These are phyloP conservation scores for Spizellomyces punctatus DNA, from an alignment of 192 early-diverging fungal genomes.

Conservation along the genomic window DNA sequence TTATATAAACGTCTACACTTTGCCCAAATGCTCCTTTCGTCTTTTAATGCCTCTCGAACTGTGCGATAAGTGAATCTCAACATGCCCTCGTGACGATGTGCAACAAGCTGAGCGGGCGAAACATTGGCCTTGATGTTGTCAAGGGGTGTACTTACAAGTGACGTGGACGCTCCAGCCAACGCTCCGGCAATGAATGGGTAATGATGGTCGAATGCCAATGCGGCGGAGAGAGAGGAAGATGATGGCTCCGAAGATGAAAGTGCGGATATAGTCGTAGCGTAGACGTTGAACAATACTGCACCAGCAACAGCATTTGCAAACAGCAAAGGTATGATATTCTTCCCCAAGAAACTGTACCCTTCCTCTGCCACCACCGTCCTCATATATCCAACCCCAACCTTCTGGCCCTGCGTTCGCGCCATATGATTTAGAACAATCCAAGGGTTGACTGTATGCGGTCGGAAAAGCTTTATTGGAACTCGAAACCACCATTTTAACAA, in stretches of 20 bases:
- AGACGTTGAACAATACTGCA: constrained; percentile 58
- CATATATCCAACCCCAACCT: constrained; percentile 30
- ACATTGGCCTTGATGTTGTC: constrained; percentile 45
- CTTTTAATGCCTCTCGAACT: constrained; percentile 21
- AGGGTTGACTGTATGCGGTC: constrained; percentile 54
- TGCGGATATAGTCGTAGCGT: constrained; percentile 25
- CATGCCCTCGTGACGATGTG: constrained; percentile 40
- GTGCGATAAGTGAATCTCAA: constrained; percentile 22
- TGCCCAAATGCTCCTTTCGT: constrained; percentile 10
- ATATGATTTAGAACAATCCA: constrained; percentile 46
- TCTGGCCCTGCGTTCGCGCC: constrained; percentile 40
- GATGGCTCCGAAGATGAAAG: not conserved
- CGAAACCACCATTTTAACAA: constrained; percentile 44
- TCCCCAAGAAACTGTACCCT: constrained; percentile 41
- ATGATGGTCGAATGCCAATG: constrained; percentile 26
- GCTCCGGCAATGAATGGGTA: constrained; percentile 47
- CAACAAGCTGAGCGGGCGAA: constrained; percentile 30
- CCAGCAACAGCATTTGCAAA: constrained; percentile 51
- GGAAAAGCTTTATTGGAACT: constrained; percentile 57
- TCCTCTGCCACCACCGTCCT: constrained; percentile 36
- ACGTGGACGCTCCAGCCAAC: constrained; percentile 46
- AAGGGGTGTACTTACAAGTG: constrained; percentile 51
- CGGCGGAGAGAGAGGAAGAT: constrained; percentile 14
- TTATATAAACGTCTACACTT: constrained; percentile 37
- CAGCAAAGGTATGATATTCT: constrained; percentile 51